Percentiles rank a stretch among this genome's conserved stretches.
Conservation (phyloP, 208 protist genomes). For the Herpetomonas muscarum region DNA sequence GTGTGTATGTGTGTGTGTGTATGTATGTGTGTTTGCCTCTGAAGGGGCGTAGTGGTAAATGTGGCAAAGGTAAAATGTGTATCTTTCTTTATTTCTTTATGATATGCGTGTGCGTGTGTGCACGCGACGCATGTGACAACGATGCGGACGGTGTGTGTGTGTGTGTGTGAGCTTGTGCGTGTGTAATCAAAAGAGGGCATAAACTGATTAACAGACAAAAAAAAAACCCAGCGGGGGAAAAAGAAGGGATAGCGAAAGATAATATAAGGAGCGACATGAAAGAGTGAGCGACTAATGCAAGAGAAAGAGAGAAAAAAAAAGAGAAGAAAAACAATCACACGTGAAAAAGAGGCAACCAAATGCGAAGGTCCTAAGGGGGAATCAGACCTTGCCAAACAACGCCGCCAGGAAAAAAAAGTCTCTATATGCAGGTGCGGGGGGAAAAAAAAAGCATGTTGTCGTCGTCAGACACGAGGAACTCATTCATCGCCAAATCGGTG, state of each 20-base stretch:
- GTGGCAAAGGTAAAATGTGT: too few species aligned
- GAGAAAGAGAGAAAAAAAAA: constrained; percentile 6
- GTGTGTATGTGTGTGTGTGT: too few species aligned
- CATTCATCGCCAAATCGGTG: too few species aligned
- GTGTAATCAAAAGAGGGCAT: neutral
- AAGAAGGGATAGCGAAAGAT: neutral
- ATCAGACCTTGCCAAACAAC: neutral
- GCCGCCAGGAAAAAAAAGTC: neutral
- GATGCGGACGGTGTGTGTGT: neutral
- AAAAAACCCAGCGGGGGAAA: neutral
- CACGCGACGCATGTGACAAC: too few species aligned
- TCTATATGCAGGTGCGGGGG: neutral
- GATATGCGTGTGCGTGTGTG: too few species aligned
- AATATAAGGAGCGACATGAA: neutral
- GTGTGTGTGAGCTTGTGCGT: constrained; percentile 1
- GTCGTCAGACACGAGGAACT: too few species aligned
- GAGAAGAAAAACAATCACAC: constrained; percentile 6
- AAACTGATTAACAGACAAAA: neutral
- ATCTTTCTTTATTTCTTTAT: too few species aligned
- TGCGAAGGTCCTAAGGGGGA: neutral
- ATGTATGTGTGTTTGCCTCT: too few species aligned
- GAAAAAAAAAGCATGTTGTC: constrained; percentile 6
- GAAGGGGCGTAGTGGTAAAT: too few species aligned
- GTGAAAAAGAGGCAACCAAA: neutral
- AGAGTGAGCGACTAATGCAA: neutral